phyloP scores from a whole-genome alignment of 208 protist species.

The Leishmania arabica region DNA sequence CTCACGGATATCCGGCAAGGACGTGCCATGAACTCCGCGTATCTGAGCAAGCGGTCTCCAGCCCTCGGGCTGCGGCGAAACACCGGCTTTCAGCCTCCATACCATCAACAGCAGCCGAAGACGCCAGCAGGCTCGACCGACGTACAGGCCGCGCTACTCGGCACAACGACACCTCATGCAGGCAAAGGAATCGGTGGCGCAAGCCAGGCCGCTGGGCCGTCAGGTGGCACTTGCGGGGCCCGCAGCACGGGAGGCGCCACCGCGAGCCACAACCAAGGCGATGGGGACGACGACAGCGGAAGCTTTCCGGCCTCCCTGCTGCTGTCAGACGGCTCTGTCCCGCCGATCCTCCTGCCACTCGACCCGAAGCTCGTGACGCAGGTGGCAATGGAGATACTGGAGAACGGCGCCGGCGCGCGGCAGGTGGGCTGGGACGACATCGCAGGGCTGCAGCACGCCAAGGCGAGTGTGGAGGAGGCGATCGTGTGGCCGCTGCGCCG shows the following conservation, averaged over 20 bases:
- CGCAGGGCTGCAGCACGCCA: constrained; percentile 78
- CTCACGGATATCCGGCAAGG: constrained; percentile 43
- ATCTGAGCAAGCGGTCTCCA: constrained; percentile 48
- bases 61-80: constrained; percentile 63
- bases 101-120: constrained; percentile 47
- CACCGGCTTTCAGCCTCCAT: constrained; percentile 54
- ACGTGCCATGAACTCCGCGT: constrained; percentile 38
- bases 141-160: background rate
- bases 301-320: constrained; percentile 61
- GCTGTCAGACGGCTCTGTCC: constrained; percentile 72
- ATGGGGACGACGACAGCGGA: constrained; percentile 33
- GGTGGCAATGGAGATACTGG: constrained; percentile 77
- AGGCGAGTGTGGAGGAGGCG: constrained; percentile 77
- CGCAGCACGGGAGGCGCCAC: background rate
- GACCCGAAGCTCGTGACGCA: constrained; percentile 76
- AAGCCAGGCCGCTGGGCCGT: background rate
- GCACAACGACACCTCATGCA: background rate
- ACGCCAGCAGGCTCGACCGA: constrained; percentile 10
- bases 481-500: constrained; percentile 82
- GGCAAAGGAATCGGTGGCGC: background rate
- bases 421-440: constrained; percentile 81
- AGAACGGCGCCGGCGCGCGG: constrained; percentile 45
- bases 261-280: constrained; percentile 9
- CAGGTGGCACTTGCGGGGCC: background rate
- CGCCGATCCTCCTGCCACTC: constrained; percentile 55